A percentile compares a stretch with the other conserved stretches of the same genome.
These are phyloP conservation scores for Tylopilus sp. DNA, from an alignment of 1,284 basidiomycete species.

Conservation along the genomic window DNA sequence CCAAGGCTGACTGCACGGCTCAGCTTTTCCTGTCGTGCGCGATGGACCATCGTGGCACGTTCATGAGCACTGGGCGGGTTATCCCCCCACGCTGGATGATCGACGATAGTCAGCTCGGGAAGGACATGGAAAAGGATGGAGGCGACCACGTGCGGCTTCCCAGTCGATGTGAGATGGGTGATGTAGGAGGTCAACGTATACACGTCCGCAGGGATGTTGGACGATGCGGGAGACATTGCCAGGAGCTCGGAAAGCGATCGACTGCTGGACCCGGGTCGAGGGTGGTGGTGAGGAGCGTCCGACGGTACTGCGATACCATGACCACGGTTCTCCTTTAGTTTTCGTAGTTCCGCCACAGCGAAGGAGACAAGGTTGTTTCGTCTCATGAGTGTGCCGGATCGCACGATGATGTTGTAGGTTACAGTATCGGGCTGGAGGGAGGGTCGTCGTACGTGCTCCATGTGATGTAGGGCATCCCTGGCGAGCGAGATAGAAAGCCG, in stretches of 20 bases:
- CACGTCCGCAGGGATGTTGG: constrained; percentile 32
- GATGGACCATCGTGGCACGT: constrained; percentile 19
- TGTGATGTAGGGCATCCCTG: constrained; percentile 49
- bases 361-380: constrained; percentile 40
- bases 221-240: constrained; percentile 9
- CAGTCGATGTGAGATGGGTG: constrained; percentile 48
- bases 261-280: neutral
- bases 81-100: constrained; percentile 38
- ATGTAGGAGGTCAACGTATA: constrained; percentile 54
- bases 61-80: constrained; percentile 23
- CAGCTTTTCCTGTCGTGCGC: constrained; percentile 34
- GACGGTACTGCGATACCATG: constrained; percentile 25
- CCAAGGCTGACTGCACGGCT: constrained; percentile 48
- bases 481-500: constrained; percentile 50
- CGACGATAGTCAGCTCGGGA: constrained; percentile 47
- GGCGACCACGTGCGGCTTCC: constrained; percentile 43
- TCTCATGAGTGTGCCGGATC: constrained; percentile 52
- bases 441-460: constrained; percentile 42
- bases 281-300: neutral
- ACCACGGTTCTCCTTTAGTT: constrained; percentile 19
- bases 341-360: constrained; percentile 34
- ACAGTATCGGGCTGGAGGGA: constrained; percentile 42
- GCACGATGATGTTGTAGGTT: constrained; percentile 58
- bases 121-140: constrained; percentile 48
- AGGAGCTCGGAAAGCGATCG: constrained; percentile 16